Evolutionary conservation across 257 asterid genomes (phyloP).

Genomic region (Leonotis leonurus): DNA sequence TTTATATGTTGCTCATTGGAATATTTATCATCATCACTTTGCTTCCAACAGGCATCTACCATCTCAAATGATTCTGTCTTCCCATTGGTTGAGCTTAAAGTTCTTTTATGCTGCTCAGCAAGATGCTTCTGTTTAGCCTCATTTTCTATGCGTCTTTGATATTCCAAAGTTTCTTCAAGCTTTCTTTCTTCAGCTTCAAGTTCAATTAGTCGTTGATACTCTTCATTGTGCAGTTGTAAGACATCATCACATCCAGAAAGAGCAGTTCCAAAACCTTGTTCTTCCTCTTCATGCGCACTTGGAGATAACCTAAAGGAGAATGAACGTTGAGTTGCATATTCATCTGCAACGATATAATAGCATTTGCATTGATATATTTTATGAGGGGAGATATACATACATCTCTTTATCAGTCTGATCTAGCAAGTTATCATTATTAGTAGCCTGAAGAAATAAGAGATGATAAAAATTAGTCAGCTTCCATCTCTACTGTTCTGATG

Average conservation of each 20-base stretch:
- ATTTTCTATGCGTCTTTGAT: constrained; percentile 88
- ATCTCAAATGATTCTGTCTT: constrained; percentile 24
- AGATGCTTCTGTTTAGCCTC: constrained; percentile 93
- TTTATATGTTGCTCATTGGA: constrained; percentile 26
- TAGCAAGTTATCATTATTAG: constrained; percentile 36
- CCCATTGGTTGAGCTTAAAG: constrained; percentile 21
- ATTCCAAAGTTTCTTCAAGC: constrained; percentile 96
- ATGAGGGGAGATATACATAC: constrained; percentile 36
- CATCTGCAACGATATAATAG: constrained; percentile 3
- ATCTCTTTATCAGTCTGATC: constrained; percentile 43
- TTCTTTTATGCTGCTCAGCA: constrained; percentile 58
- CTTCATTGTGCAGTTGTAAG: constrained; percentile 54
- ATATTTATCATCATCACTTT: constrained; percentile 26
- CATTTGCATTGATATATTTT: background rate
- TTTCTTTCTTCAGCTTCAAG: constrained; percentile 97
- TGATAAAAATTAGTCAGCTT: constrained; percentile 4
- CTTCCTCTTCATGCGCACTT: constrained; percentile 43
- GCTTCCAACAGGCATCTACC: constrained; percentile 24
- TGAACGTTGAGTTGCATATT: background rate
- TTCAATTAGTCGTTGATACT: constrained; percentile 61
- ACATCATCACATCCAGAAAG: constrained; percentile 39
- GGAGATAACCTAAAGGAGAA: constrained; percentile 50
- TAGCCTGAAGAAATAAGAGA: constrained; percentile 37
- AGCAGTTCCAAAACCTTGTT: constrained; percentile 24
- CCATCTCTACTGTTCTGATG: background rate